Evolutionary conservation across 164 flowering plant genomes (phyloP).

Genomic region (Cinnamomum micranthum): DNA sequence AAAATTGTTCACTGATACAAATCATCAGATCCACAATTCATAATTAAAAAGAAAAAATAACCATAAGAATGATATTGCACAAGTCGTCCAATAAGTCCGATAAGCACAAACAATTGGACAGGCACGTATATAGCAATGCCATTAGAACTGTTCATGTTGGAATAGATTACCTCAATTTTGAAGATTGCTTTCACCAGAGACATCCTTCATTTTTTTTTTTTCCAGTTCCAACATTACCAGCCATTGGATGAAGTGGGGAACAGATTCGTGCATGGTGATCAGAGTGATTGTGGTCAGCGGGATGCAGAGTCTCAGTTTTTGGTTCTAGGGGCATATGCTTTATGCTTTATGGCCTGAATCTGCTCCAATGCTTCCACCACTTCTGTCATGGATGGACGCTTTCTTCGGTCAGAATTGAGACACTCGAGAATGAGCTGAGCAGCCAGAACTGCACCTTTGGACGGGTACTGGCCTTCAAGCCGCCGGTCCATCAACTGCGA

Average conservation of each 20-base stretch:
- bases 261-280: not conserved
- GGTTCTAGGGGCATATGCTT: constrained; percentile 31
- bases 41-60: not conserved
- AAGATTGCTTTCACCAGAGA: too few species aligned
- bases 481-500: constrained; percentile 48
- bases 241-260: too few species aligned
- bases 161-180: too few species aligned
- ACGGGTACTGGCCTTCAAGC: constrained; percentile 53
- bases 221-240: not conserved
- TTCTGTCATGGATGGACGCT: constrained; percentile 76
- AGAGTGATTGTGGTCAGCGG: not conserved
- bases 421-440: constrained; percentile 65
- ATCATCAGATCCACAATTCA: too few species aligned
- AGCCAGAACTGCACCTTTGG: constrained; percentile 42
- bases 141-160: too few species aligned
- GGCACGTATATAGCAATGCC: not conserved
- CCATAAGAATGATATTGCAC: not conserved
- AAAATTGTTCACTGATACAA: too few species aligned
- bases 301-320: not conserved
- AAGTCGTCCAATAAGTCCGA: not conserved
- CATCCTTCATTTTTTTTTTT: too few species aligned
- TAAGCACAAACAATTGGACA: not conserved
- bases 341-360: constrained; percentile 33
- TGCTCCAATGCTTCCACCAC: constrained; percentile 52
- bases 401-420: constrained; percentile 45